phyloP scores from a whole-genome alignment of 805 yeast genomes.

The Metschnikowia similis region DNA sequence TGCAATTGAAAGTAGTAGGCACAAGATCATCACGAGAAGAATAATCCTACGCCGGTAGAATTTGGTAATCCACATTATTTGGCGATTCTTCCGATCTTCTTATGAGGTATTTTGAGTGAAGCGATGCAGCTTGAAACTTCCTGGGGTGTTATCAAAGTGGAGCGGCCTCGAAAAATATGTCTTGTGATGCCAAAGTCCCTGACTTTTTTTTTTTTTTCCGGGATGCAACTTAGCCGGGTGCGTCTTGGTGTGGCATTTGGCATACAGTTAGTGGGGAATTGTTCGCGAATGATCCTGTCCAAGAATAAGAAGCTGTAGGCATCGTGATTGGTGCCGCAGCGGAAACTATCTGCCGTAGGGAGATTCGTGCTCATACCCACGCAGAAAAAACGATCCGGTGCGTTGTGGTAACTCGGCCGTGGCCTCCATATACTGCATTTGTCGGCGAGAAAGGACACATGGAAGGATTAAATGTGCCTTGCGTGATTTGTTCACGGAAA shows the following conservation, averaged over 20 bases:
- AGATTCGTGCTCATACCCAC: not conserved
- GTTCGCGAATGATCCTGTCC: not conserved
- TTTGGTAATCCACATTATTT: constrained; percentile 12
- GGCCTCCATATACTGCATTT: no score
- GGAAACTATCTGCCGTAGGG: not conserved
- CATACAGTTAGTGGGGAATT: not conserved
- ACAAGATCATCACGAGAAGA: constrained; percentile 5
- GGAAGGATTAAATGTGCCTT: not conserved
- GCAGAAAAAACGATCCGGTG: not conserved
- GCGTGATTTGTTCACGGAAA: not conserved
- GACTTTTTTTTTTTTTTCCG: not conserved
- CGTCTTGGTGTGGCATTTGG: not conserved
- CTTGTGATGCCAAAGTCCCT: not conserved
- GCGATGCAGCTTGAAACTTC: not conserved
- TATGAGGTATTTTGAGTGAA: not conserved
- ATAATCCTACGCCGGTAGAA: constrained; percentile 12
- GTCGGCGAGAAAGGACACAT: not conserved
- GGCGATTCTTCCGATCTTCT: not conserved
- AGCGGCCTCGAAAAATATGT: not conserved
- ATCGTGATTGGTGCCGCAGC: not conserved
- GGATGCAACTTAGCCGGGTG: not conserved
- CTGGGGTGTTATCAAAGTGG: not conserved
- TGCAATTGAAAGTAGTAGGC: constrained; percentile 9
- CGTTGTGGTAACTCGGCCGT: no score
- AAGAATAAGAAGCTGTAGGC: not conserved